Percentiles rank a stretch among this genome's conserved stretches.
These are phyloP conservation scores for Talaromyces adpressus DNA, from an alignment of 495 filamentous ascomycete species.

Conservation along the genomic window DNA sequence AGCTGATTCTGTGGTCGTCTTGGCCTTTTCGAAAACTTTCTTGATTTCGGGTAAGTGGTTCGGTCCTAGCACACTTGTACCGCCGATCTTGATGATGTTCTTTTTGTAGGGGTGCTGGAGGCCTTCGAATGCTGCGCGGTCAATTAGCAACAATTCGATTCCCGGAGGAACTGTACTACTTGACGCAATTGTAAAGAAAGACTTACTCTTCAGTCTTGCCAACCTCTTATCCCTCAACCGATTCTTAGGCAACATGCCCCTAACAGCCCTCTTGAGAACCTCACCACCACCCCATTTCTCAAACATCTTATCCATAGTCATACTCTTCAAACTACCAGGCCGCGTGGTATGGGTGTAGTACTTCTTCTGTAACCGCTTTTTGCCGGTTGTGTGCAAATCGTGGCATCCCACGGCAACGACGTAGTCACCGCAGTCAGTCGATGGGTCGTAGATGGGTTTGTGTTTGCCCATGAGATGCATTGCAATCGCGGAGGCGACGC, in stretches of 20 bases:
- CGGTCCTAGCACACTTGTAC: slow-evolving; percentile 29
- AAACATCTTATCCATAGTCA: slow-evolving; percentile 94
- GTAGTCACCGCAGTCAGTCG: slow-evolving; percentile 98
- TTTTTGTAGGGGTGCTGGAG: slow-evolving; percentile 82
- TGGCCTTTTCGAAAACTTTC: slow-evolving; percentile 39
- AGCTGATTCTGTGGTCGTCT: slow-evolving; percentile 13
- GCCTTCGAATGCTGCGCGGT: slow-evolving; percentile 72
- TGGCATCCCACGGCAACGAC: slow-evolving; percentile 88
- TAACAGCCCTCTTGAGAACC: slow-evolving; percentile 84
- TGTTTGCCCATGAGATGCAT: slow-evolving; percentile 95
- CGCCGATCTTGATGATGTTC: slow-evolving; percentile 72
- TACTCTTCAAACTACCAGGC: slow-evolving; percentile 75
- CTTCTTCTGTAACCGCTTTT: slow-evolving; percentile 86
- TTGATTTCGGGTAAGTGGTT: slow-evolving; percentile 35
- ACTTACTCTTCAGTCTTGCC: slow-evolving; percentile 77
- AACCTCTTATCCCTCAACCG: slow-evolving; percentile 75
- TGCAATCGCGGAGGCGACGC: slow-evolving; percentile 86
- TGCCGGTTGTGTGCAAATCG: slow-evolving; percentile 79
- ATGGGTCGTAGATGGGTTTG: slow-evolving; percentile 95
- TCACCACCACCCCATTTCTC: slow-evolving; percentile 91
- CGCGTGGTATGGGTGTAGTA: slow-evolving; percentile 92
- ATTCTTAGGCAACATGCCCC: slow-evolving; percentile 98
- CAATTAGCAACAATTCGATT: slow-evolving; percentile 11
- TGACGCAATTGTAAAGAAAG: not conserved
- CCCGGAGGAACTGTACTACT: not conserved